These are phyloP conservation scores for Linnemannia zychae DNA, from an alignment of 192 early-diverging fungal species.

Conservation along the genomic window DNA sequence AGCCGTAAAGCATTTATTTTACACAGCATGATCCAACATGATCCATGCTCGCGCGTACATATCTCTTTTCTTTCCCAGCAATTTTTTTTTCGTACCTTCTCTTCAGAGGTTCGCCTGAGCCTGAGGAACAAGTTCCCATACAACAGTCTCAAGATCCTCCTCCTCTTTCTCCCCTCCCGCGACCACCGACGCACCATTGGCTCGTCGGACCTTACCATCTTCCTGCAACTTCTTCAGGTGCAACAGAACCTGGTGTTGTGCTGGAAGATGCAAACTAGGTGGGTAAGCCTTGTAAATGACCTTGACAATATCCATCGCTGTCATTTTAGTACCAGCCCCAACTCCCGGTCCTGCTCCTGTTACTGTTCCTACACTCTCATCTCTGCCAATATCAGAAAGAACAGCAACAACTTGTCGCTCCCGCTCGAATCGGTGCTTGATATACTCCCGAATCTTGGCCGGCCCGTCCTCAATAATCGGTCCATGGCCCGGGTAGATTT, in stretches of 20 bases:
- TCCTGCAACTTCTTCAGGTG: slow-evolving; percentile 69
- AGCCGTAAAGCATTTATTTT: no score
- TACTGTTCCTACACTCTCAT: background rate
- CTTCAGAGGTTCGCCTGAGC: slow-evolving; percentile 23
- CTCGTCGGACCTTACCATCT: slow-evolving; percentile 64
- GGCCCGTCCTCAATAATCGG: slow-evolving; percentile 78
- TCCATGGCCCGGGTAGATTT: slow-evolving; percentile 81
- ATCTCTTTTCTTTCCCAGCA: no score
- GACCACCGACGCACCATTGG: no score
- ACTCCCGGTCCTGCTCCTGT: background rate
- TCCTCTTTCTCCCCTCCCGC: background rate
- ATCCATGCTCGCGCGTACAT: no score
- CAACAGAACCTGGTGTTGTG: slow-evolving; percentile 63
- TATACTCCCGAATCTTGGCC: slow-evolving; percentile 78
- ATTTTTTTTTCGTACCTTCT: background rate
- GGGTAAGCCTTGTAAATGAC: slow-evolving; percentile 71
- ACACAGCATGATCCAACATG: no score
- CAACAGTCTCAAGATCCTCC: slow-evolving; percentile 30
- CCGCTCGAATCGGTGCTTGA: slow-evolving; percentile 80
- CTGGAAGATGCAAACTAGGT: slow-evolving; percentile 60
- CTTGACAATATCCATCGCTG: slow-evolving; percentile 64
- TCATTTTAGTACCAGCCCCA: slow-evolving; percentile 15
- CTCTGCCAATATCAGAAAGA: slow-evolving; percentile 16
- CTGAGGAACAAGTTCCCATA: slow-evolving; percentile 16
- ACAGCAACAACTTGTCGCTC: slow-evolving; percentile 80